Evolutionary conservation across 768 basidiomycete species (phyloP).

Genomic region (Leccinum uliginosum): DNA sequence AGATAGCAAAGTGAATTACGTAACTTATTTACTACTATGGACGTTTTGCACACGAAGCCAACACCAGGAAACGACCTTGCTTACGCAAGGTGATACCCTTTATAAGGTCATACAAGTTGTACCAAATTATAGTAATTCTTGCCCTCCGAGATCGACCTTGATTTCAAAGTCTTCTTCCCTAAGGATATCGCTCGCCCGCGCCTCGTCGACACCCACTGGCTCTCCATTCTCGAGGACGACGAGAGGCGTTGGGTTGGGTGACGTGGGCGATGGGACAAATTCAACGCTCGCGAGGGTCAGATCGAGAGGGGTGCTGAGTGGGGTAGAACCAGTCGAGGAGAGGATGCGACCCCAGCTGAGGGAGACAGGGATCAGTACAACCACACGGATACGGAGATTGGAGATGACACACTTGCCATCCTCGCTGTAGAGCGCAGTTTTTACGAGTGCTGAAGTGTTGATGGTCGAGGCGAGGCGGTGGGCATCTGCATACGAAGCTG

Average conservation of each 20-base stretch:
- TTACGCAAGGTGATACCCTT: too few relatives aligned
- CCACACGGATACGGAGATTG: not conserved
- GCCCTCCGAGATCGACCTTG: constrained; percentile 66
- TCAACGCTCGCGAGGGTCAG: constrained; percentile 81
- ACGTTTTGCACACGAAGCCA: too few relatives aligned
- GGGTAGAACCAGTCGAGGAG: constrained; percentile 82
- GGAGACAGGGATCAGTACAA: not conserved
- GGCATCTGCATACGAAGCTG: constrained; percentile 77
- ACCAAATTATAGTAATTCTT: too few relatives aligned
- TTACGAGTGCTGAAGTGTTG: constrained; percentile 91
- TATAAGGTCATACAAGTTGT: too few relatives aligned
- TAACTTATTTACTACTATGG: too few relatives aligned
- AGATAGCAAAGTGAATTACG: too few relatives aligned
- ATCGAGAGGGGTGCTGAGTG: constrained; percentile 54
- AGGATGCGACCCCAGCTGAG: constrained; percentile 94
- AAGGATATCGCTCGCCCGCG: constrained; percentile 79
- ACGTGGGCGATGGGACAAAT: constrained; percentile 71
- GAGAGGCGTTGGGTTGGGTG: constrained; percentile 44
- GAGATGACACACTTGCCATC: constrained; percentile 78
- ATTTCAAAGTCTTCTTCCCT: constrained; percentile 81
- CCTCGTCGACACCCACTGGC: constrained; percentile 84
- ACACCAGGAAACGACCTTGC: too few relatives aligned
- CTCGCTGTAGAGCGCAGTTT: constrained; percentile 94
- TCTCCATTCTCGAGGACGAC: constrained; percentile 90
- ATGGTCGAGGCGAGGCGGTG: constrained; percentile 88